phyloP scores from a whole-genome alignment of 352 stramenopile species.

The Pythium apleroticum region DNA sequence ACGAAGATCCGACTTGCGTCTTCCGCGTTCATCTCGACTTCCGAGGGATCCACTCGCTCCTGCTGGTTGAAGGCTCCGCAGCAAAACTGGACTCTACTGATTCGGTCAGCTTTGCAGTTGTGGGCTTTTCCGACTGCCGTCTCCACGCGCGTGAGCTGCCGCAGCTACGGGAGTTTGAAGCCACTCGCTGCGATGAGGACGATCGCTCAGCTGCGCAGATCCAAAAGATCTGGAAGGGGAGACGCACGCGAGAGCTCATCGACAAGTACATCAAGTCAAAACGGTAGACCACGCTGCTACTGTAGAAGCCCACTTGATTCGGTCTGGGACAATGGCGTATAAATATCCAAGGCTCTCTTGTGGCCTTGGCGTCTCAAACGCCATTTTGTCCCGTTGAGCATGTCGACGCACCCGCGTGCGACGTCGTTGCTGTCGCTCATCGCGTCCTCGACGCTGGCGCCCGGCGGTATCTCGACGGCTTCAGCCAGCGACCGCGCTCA shows the following conservation, averaged over 20 bases:
- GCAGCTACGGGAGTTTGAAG: constrained; percentile 46
- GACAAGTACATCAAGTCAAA: constrained; percentile 39
- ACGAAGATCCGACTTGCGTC: constrained; percentile 20
- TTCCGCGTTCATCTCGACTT: constrained; percentile 47
- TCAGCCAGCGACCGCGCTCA: constrained; percentile 10
- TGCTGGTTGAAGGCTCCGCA: constrained; percentile 29
- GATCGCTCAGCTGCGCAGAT: constrained; percentile 41
- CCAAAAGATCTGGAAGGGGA: constrained; percentile 61
- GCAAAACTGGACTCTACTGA: not conserved
- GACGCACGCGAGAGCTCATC: constrained; percentile 49
- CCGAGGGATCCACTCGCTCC: constrained; percentile 42
- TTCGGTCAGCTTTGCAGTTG: constrained; percentile 25
- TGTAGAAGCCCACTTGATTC: no score
- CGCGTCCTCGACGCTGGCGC: constrained; percentile 29
- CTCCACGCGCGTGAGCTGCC: constrained; percentile 39
- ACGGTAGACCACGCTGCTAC: not conserved
- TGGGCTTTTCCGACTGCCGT: constrained; percentile 42
- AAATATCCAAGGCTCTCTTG: constrained; percentile 18
- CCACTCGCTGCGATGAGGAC: constrained; percentile 32
- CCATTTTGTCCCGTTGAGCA: not conserved
- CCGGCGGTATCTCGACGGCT: constrained; percentile 16
- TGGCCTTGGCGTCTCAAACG: not conserved
- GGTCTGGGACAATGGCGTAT: no score
- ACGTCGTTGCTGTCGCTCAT: constrained; percentile 39
- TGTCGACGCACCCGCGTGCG: constrained; percentile 23